Conservation (phyloP, 805 yeast species). For the Isabelozyma heimii region DNA sequence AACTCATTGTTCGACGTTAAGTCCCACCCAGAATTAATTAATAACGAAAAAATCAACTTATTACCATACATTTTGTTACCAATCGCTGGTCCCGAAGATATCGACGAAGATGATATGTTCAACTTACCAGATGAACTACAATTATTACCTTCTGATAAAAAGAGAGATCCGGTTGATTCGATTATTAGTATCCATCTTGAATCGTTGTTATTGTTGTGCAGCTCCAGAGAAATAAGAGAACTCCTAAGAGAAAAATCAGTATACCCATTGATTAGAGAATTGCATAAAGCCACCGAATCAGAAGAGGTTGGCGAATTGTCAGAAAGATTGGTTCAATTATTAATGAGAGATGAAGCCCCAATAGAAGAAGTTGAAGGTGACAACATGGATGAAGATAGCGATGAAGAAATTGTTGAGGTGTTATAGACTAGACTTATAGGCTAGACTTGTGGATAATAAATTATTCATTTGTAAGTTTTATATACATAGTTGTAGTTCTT, state of each 20-base stretch:
- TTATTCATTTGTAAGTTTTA: background rate
- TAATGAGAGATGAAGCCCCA: conserved; percentile 85
- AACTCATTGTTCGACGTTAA: conserved; percentile 81
- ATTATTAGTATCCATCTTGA: conserved; percentile 75
- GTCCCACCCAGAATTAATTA: conserved; percentile 58
- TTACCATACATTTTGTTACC: conserved; percentile 83
- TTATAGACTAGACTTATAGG: conserved; percentile 20
- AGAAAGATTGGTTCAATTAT: conserved; percentile 82
- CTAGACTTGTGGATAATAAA: background rate
- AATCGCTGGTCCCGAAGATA: conserved; percentile 71
- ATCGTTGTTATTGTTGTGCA: conserved; percentile 72
- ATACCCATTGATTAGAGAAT: conserved; percentile 81
- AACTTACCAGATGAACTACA: conserved; percentile 88
- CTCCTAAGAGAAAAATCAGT: conserved; percentile 76
- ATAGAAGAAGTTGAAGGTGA: conserved; percentile 22
- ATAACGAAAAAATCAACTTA: conserved; percentile 63
- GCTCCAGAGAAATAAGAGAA: conserved; percentile 73
- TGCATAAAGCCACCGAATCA: conserved; percentile 58
- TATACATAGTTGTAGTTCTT: background rate
- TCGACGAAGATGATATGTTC: conserved; percentile 81
- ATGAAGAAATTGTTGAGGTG: conserved; percentile 54
- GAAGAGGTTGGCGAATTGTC: conserved; percentile 60
- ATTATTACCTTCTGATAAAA: conserved; percentile 69
- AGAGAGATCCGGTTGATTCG: conserved; percentile 68
- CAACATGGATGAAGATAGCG: conserved; percentile 48